Evolutionary conservation across 495 filamentous ascomycete species (phyloP).

Genomic region (Geoglossum glabrum): DNA sequence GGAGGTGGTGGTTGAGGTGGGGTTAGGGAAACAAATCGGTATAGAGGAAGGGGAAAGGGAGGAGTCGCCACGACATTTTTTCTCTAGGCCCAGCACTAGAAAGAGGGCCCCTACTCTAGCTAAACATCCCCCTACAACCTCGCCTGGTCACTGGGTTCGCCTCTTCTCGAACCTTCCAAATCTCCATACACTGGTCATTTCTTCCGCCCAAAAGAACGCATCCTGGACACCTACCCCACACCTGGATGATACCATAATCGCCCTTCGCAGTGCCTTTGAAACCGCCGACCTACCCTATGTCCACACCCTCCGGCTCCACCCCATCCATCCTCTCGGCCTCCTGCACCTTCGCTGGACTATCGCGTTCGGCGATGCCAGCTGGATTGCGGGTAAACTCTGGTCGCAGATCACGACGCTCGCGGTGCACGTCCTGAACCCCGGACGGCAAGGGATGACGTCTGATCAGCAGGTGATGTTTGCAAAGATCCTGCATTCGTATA

Average conservation of each 20-base stretch:
- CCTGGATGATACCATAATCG: constrained; percentile 9
- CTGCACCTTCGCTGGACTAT: constrained; percentile 14
- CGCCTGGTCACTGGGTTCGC: background rate
- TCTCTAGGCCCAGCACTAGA: background rate
- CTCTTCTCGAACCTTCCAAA: constrained; percentile 5
- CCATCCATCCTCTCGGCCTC: constrained; percentile 12
- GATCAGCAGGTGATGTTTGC: constrained; percentile 10
- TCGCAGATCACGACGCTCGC: constrained; percentile 8
- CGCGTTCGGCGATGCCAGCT: constrained; percentile 5
- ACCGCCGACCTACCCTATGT: constrained; percentile 1
- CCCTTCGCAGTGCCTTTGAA: constrained; percentile 13
- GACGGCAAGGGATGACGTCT: background rate
- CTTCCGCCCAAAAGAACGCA: constrained; percentile 5
- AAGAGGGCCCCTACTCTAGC: background rate
- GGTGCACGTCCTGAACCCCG: constrained; percentile 10
- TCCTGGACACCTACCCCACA: constrained; percentile 9
- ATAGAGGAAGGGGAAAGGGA: background rate
- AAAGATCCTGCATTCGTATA: constrained; percentile 13
- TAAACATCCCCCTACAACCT: background rate
- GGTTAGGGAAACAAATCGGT: too few species aligned
- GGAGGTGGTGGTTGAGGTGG: background rate
- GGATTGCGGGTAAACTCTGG: constrained; percentile 8
- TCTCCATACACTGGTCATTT: constrained; percentile 8
- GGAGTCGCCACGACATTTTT: background rate
- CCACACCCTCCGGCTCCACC: constrained; percentile 8